These are phyloP conservation scores for Nitzschia palea DNA, from an alignment of 108 stramenopile genomes.

Conservation along the genomic window DNA sequence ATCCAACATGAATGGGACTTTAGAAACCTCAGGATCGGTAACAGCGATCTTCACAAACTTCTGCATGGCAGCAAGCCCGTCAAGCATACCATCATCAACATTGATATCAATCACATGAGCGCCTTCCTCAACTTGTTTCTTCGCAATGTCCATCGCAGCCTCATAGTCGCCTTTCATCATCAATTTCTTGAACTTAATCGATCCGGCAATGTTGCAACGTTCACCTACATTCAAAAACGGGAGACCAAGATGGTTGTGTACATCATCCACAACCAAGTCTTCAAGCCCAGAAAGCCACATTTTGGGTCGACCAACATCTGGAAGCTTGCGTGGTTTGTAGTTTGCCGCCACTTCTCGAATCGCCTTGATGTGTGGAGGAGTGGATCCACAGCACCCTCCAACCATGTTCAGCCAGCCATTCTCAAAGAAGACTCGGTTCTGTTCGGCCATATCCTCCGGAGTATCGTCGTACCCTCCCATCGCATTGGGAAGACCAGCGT, in stretches of 20 bases:
- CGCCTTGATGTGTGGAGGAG: conserved; percentile 94
- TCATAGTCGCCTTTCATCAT: conserved; percentile 96
- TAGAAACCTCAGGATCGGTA: conserved; percentile 95
- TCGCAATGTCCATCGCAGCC: conserved; percentile 97
- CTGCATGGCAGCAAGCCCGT: conserved; percentile 97
- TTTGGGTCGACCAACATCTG: conserved; percentile 82
- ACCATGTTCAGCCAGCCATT: conserved; percentile 97
- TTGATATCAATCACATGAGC: conserved; percentile 99
- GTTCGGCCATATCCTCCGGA: conserved; percentile 90
- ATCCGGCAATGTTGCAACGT: conserved; percentile 97
- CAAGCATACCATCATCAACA: conserved; percentile 98
- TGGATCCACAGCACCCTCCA: conserved; percentile 98
- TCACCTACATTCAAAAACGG: conserved; percentile 98
- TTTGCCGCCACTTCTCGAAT: conserved; percentile 63
- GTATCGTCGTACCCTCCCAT: conserved; percentile 99
- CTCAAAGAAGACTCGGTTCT: conserved; percentile 93
- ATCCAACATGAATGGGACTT: conserved; percentile 99
- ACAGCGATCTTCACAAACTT: conserved; percentile 99
- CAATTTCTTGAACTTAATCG: conserved; percentile 94
- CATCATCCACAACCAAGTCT: conserved; percentile 89
- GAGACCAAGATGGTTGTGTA: conserved; percentile 90
- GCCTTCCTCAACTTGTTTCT: conserved; percentile 97
- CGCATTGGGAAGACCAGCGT: conserved; percentile 98
- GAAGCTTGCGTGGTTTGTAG: conserved; percentile 80
- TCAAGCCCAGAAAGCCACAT: conserved; percentile 98